Percentiles rank a stretch among this genome's conserved stretches.
These are phyloP conservation scores for Wallacemonas rigidus DNA, from an alignment of 208 protist genomes.

Conservation along the genomic window DNA sequence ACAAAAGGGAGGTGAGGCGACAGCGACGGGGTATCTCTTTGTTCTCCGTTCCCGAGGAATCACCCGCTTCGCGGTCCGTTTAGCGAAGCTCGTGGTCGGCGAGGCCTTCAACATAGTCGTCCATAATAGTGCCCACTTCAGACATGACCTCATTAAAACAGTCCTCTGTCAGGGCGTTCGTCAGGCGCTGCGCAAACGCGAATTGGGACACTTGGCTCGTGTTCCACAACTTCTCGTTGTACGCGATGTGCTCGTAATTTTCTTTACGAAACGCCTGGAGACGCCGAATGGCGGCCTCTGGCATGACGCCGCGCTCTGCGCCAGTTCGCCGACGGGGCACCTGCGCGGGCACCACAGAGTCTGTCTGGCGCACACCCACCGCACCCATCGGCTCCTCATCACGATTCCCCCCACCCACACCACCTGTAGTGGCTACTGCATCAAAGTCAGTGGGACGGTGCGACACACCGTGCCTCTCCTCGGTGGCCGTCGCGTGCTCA, in stretches of 20 bases:
- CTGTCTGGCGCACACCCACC: no score
- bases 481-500: constrained; percentile 3
- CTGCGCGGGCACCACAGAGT: background rate
- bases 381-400: no score
- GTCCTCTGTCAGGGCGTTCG: constrained; percentile 68
- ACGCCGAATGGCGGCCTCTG: constrained; percentile 65
- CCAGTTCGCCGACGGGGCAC: background rate
- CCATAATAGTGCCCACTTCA: constrained; percentile 78
- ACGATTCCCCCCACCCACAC: no score
- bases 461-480: background rate
- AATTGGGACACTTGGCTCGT: constrained; percentile 80
- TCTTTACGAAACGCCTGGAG: constrained; percentile 67
- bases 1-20: background rate
- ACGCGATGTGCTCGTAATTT: constrained; percentile 78
- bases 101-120: constrained; percentile 87
- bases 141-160: constrained; percentile 73
- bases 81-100: constrained; percentile 85
- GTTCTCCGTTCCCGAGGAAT: no score
- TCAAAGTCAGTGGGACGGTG: background rate
- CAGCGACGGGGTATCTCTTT: no score
- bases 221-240: constrained; percentile 87
- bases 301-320: constrained; percentile 52
- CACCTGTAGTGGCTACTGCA: background rate
- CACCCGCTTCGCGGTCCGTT: background rate
- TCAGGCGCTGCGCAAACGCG: constrained; percentile 83